Evolutionary conservation across 1,284 basidiomycete genomes (phyloP).

Genomic region (Pseudozyma pruni): DNA sequence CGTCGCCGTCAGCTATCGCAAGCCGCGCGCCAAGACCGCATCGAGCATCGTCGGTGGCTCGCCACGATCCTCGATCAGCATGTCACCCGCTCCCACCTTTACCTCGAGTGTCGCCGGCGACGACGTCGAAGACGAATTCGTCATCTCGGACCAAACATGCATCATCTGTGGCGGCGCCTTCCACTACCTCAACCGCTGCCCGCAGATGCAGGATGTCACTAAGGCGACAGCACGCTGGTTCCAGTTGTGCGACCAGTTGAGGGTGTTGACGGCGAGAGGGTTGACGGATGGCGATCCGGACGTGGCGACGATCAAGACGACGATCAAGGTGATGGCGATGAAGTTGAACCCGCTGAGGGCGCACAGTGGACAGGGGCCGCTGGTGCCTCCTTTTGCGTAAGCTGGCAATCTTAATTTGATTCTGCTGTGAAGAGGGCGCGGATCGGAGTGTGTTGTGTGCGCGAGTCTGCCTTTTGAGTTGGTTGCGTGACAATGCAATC

Average conservation of each 20-base stretch:
- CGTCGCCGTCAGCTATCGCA: constrained; percentile 28
- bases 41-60: constrained; percentile 21
- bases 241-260: constrained; percentile 33
- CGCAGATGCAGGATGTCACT: constrained; percentile 33
- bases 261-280: constrained; percentile 21
- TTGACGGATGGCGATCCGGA: constrained; percentile 25
- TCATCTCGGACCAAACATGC: constrained; percentile 27
- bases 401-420: background rate
- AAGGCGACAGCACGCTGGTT: constrained; percentile 30
- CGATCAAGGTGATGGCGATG: constrained; percentile 39
- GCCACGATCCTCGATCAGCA: constrained; percentile 20
- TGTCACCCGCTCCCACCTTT: constrained; percentile 8
- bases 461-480: no score
- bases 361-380: constrained; percentile 10
- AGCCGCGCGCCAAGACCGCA: constrained; percentile 26
- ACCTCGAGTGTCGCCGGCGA: constrained; percentile 1
- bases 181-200: constrained; percentile 42
- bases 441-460: no score
- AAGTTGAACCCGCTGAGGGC: constrained; percentile 24
- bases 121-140: constrained; percentile 6
- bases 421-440: no score
- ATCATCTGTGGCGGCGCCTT: constrained; percentile 43
- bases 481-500: no score
- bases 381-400: constrained; percentile 26
- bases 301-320: constrained; percentile 34